These are phyloP conservation scores for Fusarium sp. DNA, from an alignment of 2,329 filamentous ascomycete genomes.

Conservation along the genomic window DNA sequence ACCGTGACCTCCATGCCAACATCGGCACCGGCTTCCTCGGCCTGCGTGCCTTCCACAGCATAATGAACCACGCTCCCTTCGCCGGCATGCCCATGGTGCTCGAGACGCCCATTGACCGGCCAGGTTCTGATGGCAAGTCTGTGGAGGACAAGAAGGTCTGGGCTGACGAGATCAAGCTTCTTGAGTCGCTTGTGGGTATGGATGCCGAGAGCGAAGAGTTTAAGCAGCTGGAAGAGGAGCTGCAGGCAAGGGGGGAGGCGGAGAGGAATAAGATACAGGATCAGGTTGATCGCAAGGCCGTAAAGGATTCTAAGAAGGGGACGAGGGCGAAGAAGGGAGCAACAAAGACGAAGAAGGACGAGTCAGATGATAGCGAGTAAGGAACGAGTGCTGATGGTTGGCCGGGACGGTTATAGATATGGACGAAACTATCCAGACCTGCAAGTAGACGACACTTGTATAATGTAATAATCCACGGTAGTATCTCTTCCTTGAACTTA, in stretches of 20 bases:
- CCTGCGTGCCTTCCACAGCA: slow-evolving; percentile 87
- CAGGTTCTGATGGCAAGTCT: slow-evolving; percentile 72
- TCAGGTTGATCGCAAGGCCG: slow-evolving; percentile 81
- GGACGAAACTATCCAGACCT: not conserved
- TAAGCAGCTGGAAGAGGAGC: slow-evolving; percentile 67
- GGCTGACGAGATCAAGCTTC: slow-evolving; percentile 93
- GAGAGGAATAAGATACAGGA: slow-evolving; percentile 82
- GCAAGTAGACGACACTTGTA: not conserved
- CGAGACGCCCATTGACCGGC: slow-evolving; percentile 91
- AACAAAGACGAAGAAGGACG: slow-evolving; percentile 52
- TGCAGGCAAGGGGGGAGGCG: slow-evolving; percentile 74
- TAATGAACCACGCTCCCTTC: slow-evolving; percentile 86
- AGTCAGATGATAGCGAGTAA: slow-evolving; percentile 48
- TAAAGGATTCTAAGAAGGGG: slow-evolving; percentile 63
- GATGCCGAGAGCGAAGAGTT: slow-evolving; percentile 83
- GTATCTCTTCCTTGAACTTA: not conserved
- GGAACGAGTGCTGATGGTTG: not conserved
- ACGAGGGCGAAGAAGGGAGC: slow-evolving; percentile 26
- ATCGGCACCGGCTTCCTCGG: slow-evolving; percentile 96
- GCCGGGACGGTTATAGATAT: not conserved
- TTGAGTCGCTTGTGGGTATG: slow-evolving; percentile 89
- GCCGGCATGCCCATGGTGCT: slow-evolving; percentile 88
- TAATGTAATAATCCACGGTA: not conserved
- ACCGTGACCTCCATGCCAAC: slow-evolving; percentile 92
- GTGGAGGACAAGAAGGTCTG: slow-evolving; percentile 86